These are phyloP conservation scores for Cryptococcus sp. DNA, from an alignment of 1,284 basidiomycete genomes.

Conservation along the genomic window DNA sequence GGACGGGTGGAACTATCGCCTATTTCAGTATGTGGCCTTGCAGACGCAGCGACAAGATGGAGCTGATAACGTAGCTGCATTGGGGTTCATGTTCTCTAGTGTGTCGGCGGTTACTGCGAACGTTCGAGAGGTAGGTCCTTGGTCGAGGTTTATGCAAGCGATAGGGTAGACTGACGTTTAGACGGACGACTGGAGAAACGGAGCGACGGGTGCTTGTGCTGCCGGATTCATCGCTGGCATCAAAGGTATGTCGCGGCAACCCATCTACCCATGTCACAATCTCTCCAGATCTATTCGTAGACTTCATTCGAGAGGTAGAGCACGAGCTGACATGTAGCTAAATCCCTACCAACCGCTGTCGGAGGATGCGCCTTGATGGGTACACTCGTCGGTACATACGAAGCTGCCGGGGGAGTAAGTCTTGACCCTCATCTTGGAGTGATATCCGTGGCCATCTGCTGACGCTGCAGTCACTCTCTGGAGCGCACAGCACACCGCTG, in stretches of 20 bases:
- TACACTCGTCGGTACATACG: constrained; percentile 73
- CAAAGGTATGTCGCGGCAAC: constrained; percentile 56
- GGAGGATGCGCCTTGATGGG: constrained; percentile 76
- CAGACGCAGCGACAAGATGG: constrained; percentile 8
- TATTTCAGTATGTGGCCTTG: constrained; percentile 64
- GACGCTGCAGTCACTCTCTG: constrained; percentile 29
- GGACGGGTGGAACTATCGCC: constrained; percentile 71
- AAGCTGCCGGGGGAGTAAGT: constrained; percentile 62
- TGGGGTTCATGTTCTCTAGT: constrained; percentile 81
- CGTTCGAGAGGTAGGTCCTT: constrained; percentile 53
- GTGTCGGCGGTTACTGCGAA: constrained; percentile 78
- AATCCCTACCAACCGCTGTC: constrained; percentile 77
- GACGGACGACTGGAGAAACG: constrained; percentile 76
- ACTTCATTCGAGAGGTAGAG: too few relatives aligned
- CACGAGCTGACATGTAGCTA: constrained; percentile 54
- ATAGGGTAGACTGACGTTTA: constrained; percentile 8
- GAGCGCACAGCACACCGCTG: constrained; percentile 33
- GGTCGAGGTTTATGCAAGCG: too few relatives aligned
- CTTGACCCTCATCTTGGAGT: not conserved
- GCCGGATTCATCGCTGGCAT: constrained; percentile 87
- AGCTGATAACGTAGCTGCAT: constrained; percentile 59
- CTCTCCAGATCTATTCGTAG: too few relatives aligned
- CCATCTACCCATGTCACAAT: too few relatives aligned
- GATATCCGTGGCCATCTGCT: not conserved
- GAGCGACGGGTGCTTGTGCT: constrained; percentile 82